These are phyloP conservation scores for Monosporascus sp. DNA, from an alignment of 2,329 filamentous ascomycete genomes.

Conservation along the genomic window DNA sequence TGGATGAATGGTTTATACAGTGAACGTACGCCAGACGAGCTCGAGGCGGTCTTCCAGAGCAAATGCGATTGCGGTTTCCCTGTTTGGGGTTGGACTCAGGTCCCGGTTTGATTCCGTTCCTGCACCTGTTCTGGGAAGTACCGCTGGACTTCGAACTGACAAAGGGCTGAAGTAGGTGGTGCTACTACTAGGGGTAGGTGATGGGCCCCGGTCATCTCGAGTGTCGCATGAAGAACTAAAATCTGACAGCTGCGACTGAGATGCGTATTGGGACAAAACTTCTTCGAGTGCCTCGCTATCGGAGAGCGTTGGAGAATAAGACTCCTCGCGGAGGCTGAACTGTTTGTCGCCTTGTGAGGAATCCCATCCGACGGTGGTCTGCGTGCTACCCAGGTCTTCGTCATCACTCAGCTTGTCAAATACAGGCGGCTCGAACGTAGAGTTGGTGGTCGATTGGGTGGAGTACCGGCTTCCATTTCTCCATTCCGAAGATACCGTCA, in stretches of 20 bases:
- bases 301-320: neutral
- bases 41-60: conserved; percentile 23
- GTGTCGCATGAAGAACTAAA: neutral
- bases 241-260: neutral
- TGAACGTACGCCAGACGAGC: conserved; percentile 36
- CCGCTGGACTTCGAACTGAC: neutral
- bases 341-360: neutral
- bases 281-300: neutral
- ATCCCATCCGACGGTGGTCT: neutral
- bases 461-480: neutral
- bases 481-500: neutral
- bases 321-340: neutral
- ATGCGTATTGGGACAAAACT: neutral
- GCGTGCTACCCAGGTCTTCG: neutral
- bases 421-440: neutral
- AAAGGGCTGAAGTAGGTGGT: neutral
- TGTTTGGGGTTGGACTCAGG: neutral
- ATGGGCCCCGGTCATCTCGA: neutral
- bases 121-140: neutral
- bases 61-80: neutral
- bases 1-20: neutral
- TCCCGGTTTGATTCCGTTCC: neutral
- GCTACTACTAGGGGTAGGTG: neutral
- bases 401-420: neutral
- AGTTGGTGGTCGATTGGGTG: neutral